Percentiles rank a stretch among this genome's conserved stretches.
Conservation (phyloP, 768 basidiomycete genomes). For the Auriscalpium vulgare region DNA sequence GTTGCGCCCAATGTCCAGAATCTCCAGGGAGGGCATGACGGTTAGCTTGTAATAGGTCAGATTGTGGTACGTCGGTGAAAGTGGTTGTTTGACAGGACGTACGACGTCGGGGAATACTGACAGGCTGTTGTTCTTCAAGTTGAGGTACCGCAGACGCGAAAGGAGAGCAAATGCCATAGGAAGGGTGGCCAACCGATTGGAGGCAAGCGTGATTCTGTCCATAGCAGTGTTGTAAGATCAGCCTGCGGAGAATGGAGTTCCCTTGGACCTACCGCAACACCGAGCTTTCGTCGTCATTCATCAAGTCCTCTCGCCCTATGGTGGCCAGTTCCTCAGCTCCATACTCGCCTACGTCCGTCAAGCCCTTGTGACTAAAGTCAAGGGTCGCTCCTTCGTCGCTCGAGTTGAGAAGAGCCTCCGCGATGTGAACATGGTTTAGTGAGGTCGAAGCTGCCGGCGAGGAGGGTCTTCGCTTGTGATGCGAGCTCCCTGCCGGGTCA, state of each 20-base stretch:
- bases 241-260: not conserved
- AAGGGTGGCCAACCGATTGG: slow-evolving; percentile 74
- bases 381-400: slow-evolving; percentile 77
- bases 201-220: slow-evolving; percentile 72
- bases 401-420: slow-evolving; percentile 57
- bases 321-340: slow-evolving; percentile 74
- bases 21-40: slow-evolving; percentile 80
- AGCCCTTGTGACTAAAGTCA: slow-evolving; percentile 70
- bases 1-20: slow-evolving; percentile 91
- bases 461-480: slow-evolving; percentile 11
- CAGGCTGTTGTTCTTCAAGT: slow-evolving; percentile 80
- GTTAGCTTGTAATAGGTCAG: slow-evolving; percentile 49
- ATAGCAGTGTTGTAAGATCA: not conserved
- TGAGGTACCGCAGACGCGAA: slow-evolving; percentile 74
- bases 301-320: slow-evolving; percentile 38
- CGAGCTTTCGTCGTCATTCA: slow-evolving; percentile 37
- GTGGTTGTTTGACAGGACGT: slow-evolving; percentile 25
- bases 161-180: slow-evolving; percentile 69
- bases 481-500: slow-evolving; percentile 1
- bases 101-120: slow-evolving; percentile 83
- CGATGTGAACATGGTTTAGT: slow-evolving; percentile 49
- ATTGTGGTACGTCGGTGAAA: not conserved
- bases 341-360: slow-evolving; percentile 67
- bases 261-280: slow-evolving; percentile 49
- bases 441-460: slow-evolving; percentile 29